phyloP scores from a whole-genome alignment of 306 rosid genomes.

The Pyrus communis region DNA sequence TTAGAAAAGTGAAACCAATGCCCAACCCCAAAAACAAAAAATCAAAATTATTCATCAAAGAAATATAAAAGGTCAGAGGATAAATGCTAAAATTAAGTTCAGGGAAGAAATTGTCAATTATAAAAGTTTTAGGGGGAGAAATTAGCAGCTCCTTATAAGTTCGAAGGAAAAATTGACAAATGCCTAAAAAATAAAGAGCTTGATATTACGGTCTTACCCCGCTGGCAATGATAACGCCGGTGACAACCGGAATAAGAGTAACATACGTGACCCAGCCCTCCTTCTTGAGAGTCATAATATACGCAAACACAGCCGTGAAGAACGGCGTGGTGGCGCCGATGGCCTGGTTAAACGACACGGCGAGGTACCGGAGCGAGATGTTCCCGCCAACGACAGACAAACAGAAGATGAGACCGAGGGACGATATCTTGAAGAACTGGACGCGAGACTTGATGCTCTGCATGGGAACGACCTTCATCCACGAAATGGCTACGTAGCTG shows the following conservation, averaged over 20 bases:
- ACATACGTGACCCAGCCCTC: constrained; percentile 90
- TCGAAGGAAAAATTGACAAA: too few species aligned
- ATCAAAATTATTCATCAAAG: too few species aligned
- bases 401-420: constrained; percentile 74
- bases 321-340: constrained; percentile 94
- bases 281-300: constrained; percentile 69
- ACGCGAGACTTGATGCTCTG: constrained; percentile 78
- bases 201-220: constrained; percentile 45
- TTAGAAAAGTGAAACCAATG: too few species aligned
- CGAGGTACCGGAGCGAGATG: constrained; percentile 80
- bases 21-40: too few species aligned
- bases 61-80: too few species aligned
- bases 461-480: constrained; percentile 91
- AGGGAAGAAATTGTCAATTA: too few species aligned
- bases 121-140: too few species aligned
- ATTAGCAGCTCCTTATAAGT: too few species aligned
- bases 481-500: constrained; percentile 88
- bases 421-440: constrained; percentile 76
- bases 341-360: constrained; percentile 89
- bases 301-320: constrained; percentile 92
- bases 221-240: constrained; percentile 92
- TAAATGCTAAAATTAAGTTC: too few species aligned
- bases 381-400: constrained; percentile 91
- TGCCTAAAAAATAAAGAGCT: background rate
- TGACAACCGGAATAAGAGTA: constrained; percentile 82